phyloP scores from a whole-genome alignment of 768 basidiomycete species.

The Boletellus ananas region DNA sequence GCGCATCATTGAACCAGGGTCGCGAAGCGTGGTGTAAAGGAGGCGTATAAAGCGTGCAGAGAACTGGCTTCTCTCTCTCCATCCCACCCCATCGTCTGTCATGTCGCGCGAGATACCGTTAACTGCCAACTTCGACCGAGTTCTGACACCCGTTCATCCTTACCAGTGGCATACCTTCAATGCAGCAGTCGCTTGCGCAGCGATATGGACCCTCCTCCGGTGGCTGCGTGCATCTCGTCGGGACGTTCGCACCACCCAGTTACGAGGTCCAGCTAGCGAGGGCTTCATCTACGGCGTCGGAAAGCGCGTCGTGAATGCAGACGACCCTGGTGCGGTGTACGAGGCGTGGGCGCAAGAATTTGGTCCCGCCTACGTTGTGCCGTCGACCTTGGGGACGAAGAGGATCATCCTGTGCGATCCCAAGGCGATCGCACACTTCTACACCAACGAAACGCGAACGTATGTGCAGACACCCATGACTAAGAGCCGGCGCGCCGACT shows the following conservation, averaged over 20 bases:
- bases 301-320: background rate
- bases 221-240: background rate
- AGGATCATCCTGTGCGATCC: slow-evolving; percentile 35
- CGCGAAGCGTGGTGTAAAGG: no score
- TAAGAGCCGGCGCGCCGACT: slow-evolving; percentile 28
- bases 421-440: slow-evolving; percentile 28
- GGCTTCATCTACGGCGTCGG: slow-evolving; percentile 18
- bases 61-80: no score
- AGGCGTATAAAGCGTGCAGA: no score
- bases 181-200: background rate
- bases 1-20: no score
- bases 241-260: slow-evolving; percentile 8
- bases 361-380: slow-evolving; percentile 14
- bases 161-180: background rate
- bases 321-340: slow-evolving; percentile 8
- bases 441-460: slow-evolving; percentile 18
- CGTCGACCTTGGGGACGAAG: slow-evolving; percentile 10
- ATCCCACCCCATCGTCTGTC: no score
- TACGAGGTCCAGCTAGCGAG: slow-evolving; percentile 17
- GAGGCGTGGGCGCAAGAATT: slow-evolving; percentile 23
- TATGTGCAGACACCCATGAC: slow-evolving; percentile 41
- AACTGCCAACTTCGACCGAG: background rate
- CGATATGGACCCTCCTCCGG: slow-evolving; percentile 9
- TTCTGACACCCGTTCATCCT: background rate
- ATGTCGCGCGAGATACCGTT: background rate